Base-by-base conservation (phyloP, 2,329 filamentous ascomycete genomes). In the Teratosphaeria nubilosa region DNA sequence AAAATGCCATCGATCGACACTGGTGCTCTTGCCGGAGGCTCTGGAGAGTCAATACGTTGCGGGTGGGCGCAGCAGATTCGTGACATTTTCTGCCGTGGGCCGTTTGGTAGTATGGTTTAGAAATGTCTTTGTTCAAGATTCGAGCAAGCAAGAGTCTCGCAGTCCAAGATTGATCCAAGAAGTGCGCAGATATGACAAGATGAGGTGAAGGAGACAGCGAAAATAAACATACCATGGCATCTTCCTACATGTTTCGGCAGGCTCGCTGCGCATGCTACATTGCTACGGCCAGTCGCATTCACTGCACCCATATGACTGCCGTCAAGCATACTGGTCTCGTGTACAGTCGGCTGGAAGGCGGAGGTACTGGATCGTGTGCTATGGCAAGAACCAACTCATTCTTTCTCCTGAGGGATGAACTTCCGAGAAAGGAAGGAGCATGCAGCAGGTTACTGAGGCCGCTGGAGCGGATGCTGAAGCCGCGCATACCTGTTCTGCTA, bases 41-140 rank as follows among this genome's bases (percentile, higher is more conserved):
- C 59, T 31, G 64, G 60, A 6, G 63, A 62, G 57, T 60, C 60
- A 53, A 61, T 56, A 31, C 61, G 54, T 41, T 59, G 56, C 2
- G 65, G 65, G 59, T 59, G 56, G n/a, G 58, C 25, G 59, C 64
- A 67, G 63, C 64, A 66, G 61, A 64, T 56, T 9, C 27, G 51
- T n/a, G 41, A 48, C 41, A 48, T 48, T n/a, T 48, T 22, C n/a
- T 7, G 41, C 20, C 9, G 41, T 22, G n/a, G 7, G 41, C n/a
- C n/a, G 41, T 22, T 22, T 22, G 41, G 41, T 20, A 48, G 41
- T 48, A 48, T 22, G 41, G 22, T 22, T 48, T 48, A 48, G 41
- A 48, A 48, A 48, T 48, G 41, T n/a, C 41, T 48, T 48, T 48
- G 3, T 48, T 48, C n/a, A n/a, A 48, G 20, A 48, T 48, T 16